These are phyloP conservation scores for Alternaria solani DNA, from an alignment of 2,329 filamentous ascomycete genomes.

Conservation along the genomic window DNA sequence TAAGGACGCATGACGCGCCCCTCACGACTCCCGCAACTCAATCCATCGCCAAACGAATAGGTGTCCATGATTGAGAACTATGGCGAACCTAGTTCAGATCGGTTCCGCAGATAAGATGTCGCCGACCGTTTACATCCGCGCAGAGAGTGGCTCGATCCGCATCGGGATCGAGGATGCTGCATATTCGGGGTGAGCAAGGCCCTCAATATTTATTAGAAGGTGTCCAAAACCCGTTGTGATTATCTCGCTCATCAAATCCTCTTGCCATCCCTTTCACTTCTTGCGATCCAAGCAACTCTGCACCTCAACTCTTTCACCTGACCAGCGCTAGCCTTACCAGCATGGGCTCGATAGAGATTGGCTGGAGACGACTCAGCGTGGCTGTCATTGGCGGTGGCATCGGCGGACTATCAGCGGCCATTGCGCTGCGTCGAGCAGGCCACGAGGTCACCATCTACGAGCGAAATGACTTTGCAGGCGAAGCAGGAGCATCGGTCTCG, in stretches of 20 bases:
- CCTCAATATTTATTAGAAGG: neutral
- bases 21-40: neutral
- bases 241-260: neutral
- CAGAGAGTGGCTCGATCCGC: neutral
- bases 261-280: neutral
- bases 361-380: constrained; percentile 41
- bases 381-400: constrained; percentile 63
- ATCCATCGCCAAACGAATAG: neutral
- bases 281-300: neutral
- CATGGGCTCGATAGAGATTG: neutral
- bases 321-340: neutral
- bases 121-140: neutral
- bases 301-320: neutral
- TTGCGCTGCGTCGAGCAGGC: constrained; percentile 62
- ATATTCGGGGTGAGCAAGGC: neutral
- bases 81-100: neutral
- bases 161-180: neutral
- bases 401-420: constrained; percentile 61
- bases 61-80: neutral
- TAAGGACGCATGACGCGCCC: neutral
- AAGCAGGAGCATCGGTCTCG: constrained; percentile 62
- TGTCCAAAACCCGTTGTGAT: neutral
- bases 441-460: constrained; percentile 71
- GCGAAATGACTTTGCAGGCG: constrained; percentile 70
- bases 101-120: neutral